Evolutionary conservation across 2,329 filamentous ascomycete genomes (phyloP).

Genomic region (Diaporthe citriasiana): DNA sequence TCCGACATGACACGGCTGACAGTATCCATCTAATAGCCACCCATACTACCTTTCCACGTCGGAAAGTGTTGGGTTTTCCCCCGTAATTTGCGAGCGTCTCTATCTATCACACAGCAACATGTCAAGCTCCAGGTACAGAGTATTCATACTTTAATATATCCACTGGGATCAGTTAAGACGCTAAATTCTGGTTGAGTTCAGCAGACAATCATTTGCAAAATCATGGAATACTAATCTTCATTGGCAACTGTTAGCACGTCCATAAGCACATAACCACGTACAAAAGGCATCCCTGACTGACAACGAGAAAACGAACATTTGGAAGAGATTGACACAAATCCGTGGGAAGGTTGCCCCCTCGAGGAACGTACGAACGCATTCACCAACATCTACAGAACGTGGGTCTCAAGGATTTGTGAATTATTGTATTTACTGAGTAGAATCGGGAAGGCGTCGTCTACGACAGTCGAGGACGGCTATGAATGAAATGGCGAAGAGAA

Average conservation of each 20-base stretch:
- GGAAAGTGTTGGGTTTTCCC: not conserved
- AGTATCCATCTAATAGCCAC: not conserved
- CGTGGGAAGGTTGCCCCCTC: too few relatives aligned
- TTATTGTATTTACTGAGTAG: not conserved
- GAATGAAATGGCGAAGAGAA: too few relatives aligned
- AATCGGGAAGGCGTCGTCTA: not conserved
- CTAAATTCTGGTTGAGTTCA: not conserved
- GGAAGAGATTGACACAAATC: too few relatives aligned
- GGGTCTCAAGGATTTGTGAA: not conserved
- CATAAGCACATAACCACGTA: not conserved
- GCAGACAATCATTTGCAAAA: not conserved
- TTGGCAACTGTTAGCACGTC: not conserved
- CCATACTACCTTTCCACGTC: not conserved
- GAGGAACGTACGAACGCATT: too few relatives aligned
- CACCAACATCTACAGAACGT: not conserved
- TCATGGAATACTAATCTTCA: not conserved
- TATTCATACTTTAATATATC: not conserved
- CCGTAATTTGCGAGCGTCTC: not conserved
- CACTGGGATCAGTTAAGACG: not conserved
- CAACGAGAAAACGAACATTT: too few relatives aligned
- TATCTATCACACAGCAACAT: not conserved
- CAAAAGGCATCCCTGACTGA: not conserved
- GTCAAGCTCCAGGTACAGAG: not conserved
- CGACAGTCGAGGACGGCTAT: not conserved
- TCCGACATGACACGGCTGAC: too few relatives aligned